Base-by-base conservation (phyloP, 305 asterid species). In the Andrographis paniculata region DNA sequence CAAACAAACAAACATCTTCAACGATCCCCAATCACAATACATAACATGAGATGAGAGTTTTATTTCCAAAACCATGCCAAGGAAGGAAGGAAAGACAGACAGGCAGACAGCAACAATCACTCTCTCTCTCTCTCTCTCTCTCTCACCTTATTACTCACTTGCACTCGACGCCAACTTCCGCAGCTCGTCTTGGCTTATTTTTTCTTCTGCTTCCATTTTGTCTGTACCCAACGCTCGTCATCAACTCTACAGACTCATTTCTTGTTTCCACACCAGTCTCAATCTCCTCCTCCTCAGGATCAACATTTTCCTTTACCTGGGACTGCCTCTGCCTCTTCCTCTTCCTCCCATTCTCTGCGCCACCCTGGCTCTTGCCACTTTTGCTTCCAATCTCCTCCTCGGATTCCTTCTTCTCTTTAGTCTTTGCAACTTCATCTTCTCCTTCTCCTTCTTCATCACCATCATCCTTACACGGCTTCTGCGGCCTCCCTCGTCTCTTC, bases 161-260 rank as follows among this genome's bases (percentile, higher is more conserved):
- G 84, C 87, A 81, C 70, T 81, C 87, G 20, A 84, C 91, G 8
- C 93, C 95, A 66, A 72, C 95, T 72, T 84, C 95, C 72, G 95
- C 95, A 47, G 95, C 95, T 31, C 95, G 72, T 5, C 87, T 76
- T 36, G 95, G 95, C 68, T 81, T 84, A 69, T 65, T 84, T 73
- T 84, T 84, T 72, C 95, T 72, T 57, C 93, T 53, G 64, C 93
- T 84, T 41, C 93, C 83, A 0, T 45, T 76, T 55, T 71, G 82
- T 55, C 95, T 78, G 60, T 67, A 81, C 53, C 95, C 95, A 39
- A 64, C 78, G 11, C 79, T 44, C 72, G 68, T 78, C 46, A 73
- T 59, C 50, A 60, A 56, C 27, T 67, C 72, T 14, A 46, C 42
- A 17, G 73, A 42, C 41, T 48, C 69, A 42, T 70, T 19, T 52